Base-by-base conservation (phyloP, 2,329 filamentous ascomycete species). In the Pyrenophora seminiperda region DNA sequence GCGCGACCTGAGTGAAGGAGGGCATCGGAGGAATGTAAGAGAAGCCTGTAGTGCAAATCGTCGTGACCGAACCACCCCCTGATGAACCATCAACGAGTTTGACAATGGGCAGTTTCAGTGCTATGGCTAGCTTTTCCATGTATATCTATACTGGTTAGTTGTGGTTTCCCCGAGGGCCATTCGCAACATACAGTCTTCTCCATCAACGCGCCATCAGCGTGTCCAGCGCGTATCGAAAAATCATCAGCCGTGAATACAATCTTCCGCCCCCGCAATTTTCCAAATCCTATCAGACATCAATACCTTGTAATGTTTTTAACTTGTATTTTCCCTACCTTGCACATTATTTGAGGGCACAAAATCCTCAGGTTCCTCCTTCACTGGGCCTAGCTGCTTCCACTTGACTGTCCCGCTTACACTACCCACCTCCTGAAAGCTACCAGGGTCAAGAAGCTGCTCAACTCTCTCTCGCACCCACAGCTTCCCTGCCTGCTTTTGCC, bases 51-150 rank as follows among this genome's bases (percentile, higher is more conserved):
- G 74, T 77, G 37, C 73, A 75, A 45, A 86, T 86, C 0, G 79
- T 83, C 0, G 82, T 85, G 1, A 87, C 83, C 11, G 79, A 83
- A 0, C 84, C 84, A 20, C 84, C 84, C 1, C 84, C 84, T 0
- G 81, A 84, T 17, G 79, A 83, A 0, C 84, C 84, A 67, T 87
- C 84, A 1, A 86, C 83, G 5, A 87, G 74, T 60, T 87, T 87
- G 4, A 87, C 68, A 34, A 86, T 83, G 0, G 84, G 84, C 4
- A 86, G 43, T 33, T 80, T 79, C 48, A 85, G 59, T 5, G 79
- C 75, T 31, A 87, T 68, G 0, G 82, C 81, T 20, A 87, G 66
- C 60, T 85, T 85, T 69, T 87, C 84, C 63, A 84, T 77, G 59
- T 86, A 85, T 17, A 83, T 68, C 70, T 73, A 32, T 7, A 18